These are phyloP conservation scores for Neurospora sp. DNA, from an alignment of 2,329 filamentous ascomycete species.

Conservation along the genomic window DNA sequence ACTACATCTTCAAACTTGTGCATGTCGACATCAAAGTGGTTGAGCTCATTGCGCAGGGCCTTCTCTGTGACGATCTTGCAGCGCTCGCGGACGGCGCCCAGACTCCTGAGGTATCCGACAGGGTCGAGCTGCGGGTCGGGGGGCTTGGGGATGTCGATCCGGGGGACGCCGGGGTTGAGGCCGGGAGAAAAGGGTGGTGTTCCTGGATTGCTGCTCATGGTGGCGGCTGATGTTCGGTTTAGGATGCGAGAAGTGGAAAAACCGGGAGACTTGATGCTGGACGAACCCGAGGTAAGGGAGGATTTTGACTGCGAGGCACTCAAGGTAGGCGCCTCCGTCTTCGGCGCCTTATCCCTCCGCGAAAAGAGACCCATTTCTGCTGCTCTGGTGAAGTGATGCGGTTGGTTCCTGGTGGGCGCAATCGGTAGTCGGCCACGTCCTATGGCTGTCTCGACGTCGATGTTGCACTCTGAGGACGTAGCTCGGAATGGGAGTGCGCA, in stretches of 20 bases:
- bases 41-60: conserved; percentile 65
- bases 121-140: conserved; percentile 85
- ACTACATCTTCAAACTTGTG: conserved; percentile 75
- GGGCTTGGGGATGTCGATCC: conserved; percentile 70
- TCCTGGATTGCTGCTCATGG: conserved; percentile 30
- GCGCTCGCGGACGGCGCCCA: conserved; percentile 77
- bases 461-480: background rate
- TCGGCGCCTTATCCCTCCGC: conserved; percentile 40
- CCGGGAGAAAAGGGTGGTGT: conserved; percentile 43
- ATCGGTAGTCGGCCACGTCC: conserved; percentile 5
- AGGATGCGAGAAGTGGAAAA: conserved; percentile 27
- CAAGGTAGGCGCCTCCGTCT: conserved; percentile 19
- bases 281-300: conserved; percentile 41
- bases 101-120: conserved; percentile 80
- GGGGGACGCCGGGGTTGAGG: conserved; percentile 45
- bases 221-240: conserved; percentile 43
- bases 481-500: background rate
- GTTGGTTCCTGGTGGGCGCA: conserved; percentile 2
- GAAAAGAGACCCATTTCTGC: conserved; percentile 46
- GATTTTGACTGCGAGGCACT: conserved; percentile 36
- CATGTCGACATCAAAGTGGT: conserved; percentile 85
- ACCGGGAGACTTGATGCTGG: conserved; percentile 32
- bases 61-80: conserved; percentile 64
- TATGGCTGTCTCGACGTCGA: background rate
- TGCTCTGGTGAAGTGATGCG: conserved; percentile 1